These are phyloP conservation scores for Mycothermus thermophilus DNA, from an alignment of 495 filamentous ascomycete genomes.

Conservation along the genomic window DNA sequence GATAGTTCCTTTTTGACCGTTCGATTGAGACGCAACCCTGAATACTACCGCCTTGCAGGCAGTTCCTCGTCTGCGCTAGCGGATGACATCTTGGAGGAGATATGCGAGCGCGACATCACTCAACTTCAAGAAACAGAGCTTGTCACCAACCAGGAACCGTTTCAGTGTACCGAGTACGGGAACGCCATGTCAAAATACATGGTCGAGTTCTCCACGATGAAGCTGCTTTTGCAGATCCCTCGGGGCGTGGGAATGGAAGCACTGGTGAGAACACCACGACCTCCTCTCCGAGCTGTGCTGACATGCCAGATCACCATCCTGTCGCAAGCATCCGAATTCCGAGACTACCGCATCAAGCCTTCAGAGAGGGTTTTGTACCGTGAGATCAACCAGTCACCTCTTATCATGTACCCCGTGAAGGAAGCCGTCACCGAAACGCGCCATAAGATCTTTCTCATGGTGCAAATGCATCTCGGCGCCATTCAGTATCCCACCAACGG, in stretches of 20 bases:
- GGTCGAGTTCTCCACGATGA: slow-evolving; percentile 85
- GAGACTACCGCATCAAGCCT: slow-evolving; percentile 51
- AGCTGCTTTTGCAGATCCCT: slow-evolving; percentile 49
- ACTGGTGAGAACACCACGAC: slow-evolving; percentile 42
- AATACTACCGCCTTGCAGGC: slow-evolving; percentile 59
- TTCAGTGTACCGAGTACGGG: slow-evolving; percentile 65
- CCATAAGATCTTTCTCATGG: slow-evolving; percentile 79
- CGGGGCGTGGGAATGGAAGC: slow-evolving; percentile 47
- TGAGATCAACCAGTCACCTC: slow-evolving; percentile 61
- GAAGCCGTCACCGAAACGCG: slow-evolving; percentile 54
- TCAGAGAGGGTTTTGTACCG: slow-evolving; percentile 66
- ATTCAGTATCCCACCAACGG: slow-evolving; percentile 56
- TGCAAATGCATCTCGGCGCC: slow-evolving; percentile 67
- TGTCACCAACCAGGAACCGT: slow-evolving; percentile 33
- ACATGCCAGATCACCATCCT: slow-evolving; percentile 29
- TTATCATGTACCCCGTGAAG: slow-evolving; percentile 66
- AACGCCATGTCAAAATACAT: slow-evolving; percentile 90
- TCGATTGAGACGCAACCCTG: slow-evolving; percentile 64
- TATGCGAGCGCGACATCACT: slow-evolving; percentile 67
- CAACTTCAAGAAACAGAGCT: slow-evolving; percentile 50
- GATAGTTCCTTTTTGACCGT: slow-evolving; percentile 78
- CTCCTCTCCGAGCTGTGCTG: slow-evolving; percentile 36
- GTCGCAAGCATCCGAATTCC: slow-evolving; percentile 64
- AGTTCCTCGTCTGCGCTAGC: slow-evolving; percentile 32
- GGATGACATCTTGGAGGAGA: slow-evolving; percentile 60